Conservation (phyloP, 23 red algal genomes). For the Gracilaria gracilis region DNA sequence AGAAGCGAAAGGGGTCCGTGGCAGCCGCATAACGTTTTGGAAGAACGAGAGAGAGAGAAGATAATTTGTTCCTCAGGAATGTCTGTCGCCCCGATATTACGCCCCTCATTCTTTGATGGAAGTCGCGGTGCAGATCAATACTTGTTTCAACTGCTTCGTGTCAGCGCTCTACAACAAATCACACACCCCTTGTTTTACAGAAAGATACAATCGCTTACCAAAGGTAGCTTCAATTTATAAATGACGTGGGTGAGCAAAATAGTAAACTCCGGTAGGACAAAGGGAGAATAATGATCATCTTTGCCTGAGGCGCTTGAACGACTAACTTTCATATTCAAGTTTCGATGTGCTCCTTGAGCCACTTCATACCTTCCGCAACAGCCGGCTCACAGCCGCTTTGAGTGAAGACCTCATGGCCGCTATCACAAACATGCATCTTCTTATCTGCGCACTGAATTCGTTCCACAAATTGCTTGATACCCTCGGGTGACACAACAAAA, state of each 20-base stretch:
- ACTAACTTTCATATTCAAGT: neutral
- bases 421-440: conserved; percentile 31
- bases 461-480: conserved; percentile 73
- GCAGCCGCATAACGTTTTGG: neutral
- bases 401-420: conserved; percentile 66
- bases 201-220: too few relatives aligned
- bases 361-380: conserved; percentile 39
- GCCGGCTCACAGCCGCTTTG: conserved; percentile 45
- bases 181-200: too few relatives aligned
- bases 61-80: too few relatives aligned
- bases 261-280: too few relatives aligned
- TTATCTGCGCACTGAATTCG: conserved; percentile 60
- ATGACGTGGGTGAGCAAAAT: neutral
- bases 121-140: neutral
- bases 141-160: neutral
- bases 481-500: conserved; percentile 75
- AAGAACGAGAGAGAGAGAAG: neutral
- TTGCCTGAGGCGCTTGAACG: neutral
- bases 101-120: too few relatives aligned
- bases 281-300: neutral
- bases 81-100: too few relatives aligned
- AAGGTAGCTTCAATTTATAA: neutral
- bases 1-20: neutral
- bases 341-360: conserved; percentile 26
- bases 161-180: too few relatives aligned